Percentiles rank a stretch among this genome's conserved stretches.
phyloP scores from a whole-genome alignment of 495 filamentous ascomycete genomes.

The Daldinia concentrica region DNA sequence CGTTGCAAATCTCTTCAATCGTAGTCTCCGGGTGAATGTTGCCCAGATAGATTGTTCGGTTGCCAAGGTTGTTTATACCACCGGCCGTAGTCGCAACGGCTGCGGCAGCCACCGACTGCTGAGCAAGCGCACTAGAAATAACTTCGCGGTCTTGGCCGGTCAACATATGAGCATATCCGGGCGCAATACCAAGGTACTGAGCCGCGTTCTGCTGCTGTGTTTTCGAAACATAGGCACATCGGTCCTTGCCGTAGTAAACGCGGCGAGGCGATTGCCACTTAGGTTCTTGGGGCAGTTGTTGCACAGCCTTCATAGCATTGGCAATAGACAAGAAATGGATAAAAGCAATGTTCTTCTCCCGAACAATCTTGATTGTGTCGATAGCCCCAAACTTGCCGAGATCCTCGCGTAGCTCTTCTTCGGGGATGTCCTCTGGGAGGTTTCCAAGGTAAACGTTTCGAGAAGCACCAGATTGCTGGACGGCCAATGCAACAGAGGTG shows the following conservation, averaged over 20 bases:
- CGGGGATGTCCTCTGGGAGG: slow-evolving; percentile 84
- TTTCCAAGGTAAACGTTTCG: slow-evolving; percentile 98
- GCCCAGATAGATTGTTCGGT: slow-evolving; percentile 96
- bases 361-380: slow-evolving; percentile 96
- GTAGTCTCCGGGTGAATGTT: slow-evolving; percentile 99
- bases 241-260: slow-evolving; percentile 98
- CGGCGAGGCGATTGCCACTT: slow-evolving; percentile 96
- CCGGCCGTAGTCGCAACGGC: slow-evolving; percentile 96
- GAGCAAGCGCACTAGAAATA: slow-evolving; percentile 93
- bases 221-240: slow-evolving; percentile 98
- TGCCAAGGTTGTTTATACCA: slow-evolving; percentile 95
- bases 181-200: slow-evolving; percentile 96
- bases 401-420: slow-evolving; percentile 94
- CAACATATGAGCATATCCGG: slow-evolving; percentile 95
- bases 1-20: slow-evolving; percentile 98
- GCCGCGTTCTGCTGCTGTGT: slow-evolving; percentile 99
- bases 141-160: slow-evolving; percentile 95
- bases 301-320: slow-evolving; percentile 98
- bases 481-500: slow-evolving; percentile 93
- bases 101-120: slow-evolving; percentile 96
- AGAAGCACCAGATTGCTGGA: slow-evolving; percentile 98
- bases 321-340: slow-evolving; percentile 97
- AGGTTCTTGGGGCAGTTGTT: slow-evolving; percentile 92
- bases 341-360: slow-evolving; percentile 98
- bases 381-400: slow-evolving; percentile 96